phyloP scores from a whole-genome alignment of 2,329 filamentous ascomycete species.

The Seiridium cupressi region DNA sequence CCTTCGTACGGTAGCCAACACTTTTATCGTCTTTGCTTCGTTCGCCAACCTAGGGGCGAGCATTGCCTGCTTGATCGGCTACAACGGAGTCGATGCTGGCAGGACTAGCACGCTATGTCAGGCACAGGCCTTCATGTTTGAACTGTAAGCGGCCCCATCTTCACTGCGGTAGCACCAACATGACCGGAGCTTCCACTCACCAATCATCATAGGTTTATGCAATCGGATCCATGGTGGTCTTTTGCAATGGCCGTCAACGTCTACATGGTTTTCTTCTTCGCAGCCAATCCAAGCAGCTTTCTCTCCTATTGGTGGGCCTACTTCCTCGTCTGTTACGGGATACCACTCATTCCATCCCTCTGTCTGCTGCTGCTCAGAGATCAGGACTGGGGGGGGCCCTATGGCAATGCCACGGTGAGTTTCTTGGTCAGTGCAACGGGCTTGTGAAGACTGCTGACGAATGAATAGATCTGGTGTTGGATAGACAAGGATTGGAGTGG shows the following conservation, averaged over 20 bases:
- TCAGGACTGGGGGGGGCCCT: conserved; percentile 37
- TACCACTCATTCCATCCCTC: conserved; percentile 67
- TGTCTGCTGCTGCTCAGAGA: conserved; percentile 58
- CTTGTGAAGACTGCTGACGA: background rate
- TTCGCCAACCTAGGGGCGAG: conserved; percentile 59
- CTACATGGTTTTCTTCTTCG: conserved; percentile 65
- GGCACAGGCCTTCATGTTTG: conserved; percentile 59
- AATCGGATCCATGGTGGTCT: conserved; percentile 74
- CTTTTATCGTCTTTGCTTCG: conserved; percentile 61
- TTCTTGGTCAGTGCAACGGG: conserved; percentile 39
- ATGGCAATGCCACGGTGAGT: conserved; percentile 57
- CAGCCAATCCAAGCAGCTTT: conserved; percentile 65
- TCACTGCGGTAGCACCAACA: too few species aligned
- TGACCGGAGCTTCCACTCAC: background rate
- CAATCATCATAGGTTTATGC: conserved; percentile 62
- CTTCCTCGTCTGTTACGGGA: conserved; percentile 66
- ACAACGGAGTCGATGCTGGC: conserved; percentile 58
- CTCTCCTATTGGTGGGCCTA: conserved; percentile 72
- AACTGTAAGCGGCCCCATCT: conserved; percentile 54
- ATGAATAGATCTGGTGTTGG: conserved; percentile 60
- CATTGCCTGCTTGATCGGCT: conserved; percentile 68
- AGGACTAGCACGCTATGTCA: conserved; percentile 58
- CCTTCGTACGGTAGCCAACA: conserved; percentile 58
- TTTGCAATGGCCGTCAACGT: conserved; percentile 83
- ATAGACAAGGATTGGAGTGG: conserved; percentile 52